Evolutionary conservation across 2,329 filamentous ascomycete genomes (phyloP).

Genomic region (Fusarium sp.): DNA sequence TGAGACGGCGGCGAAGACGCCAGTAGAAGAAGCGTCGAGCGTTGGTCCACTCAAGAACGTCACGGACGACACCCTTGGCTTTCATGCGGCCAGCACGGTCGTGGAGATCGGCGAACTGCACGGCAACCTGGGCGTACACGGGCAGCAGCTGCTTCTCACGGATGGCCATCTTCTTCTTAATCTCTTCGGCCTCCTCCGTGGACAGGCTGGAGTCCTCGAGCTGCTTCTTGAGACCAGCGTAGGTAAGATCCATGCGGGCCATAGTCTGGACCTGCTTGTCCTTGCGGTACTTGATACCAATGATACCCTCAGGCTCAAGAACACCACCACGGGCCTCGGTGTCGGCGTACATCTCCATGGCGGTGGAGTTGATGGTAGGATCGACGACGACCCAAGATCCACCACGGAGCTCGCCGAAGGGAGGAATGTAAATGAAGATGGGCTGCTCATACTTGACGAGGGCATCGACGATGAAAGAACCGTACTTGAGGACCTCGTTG

Average conservation of each 20-base stretch:
- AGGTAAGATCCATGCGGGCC: conserved; percentile 88
- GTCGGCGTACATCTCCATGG: conserved; percentile 99
- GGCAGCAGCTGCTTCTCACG: conserved; percentile 91
- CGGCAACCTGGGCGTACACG: conserved; percentile 92
- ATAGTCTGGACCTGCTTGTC: conserved; percentile 98
- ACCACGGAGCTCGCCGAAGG: conserved; percentile 94
- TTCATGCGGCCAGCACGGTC: conserved; percentile 98
- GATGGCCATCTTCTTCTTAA: conserved; percentile 84
- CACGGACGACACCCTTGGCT: conserved; percentile 93
- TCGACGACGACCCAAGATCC: conserved; percentile 99
- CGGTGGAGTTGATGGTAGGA: conserved; percentile 94
- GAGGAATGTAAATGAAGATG: conserved; percentile 98
- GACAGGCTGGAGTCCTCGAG: conserved; percentile 69
- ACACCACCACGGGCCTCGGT: conserved; percentile 95
- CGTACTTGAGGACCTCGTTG: conserved; percentile 99
- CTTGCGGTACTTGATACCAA: conserved; percentile 98
- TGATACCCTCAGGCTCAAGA: conserved; percentile 95
- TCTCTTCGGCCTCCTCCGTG: conserved; percentile 76
- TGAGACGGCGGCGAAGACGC: conserved; percentile 94
- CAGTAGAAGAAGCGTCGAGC: conserved; percentile 99
- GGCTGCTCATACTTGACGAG: conserved; percentile 99
- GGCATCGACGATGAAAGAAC: conserved; percentile 98
- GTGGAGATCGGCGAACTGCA: conserved; percentile 97
- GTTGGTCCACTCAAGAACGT: conserved; percentile 84
- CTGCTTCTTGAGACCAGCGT: conserved; percentile 84